Conservation (phyloP, 495 filamentous ascomycete species). For the Schizothecium vesticola region DNA sequence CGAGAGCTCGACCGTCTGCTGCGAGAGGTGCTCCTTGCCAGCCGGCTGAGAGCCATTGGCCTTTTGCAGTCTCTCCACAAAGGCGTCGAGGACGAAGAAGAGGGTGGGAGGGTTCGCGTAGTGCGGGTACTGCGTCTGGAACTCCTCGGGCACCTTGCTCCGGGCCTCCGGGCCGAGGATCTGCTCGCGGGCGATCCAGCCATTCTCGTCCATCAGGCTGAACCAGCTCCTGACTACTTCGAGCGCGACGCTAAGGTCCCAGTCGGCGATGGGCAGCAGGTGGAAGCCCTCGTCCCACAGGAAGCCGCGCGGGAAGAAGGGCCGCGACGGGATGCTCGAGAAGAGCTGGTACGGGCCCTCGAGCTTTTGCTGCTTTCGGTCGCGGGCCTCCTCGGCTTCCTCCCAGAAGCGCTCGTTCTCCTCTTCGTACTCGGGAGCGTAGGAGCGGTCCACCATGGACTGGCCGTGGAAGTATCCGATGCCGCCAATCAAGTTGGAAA, state of each 20-base stretch:
- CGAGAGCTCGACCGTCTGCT: constrained; percentile 35
- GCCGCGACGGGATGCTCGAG: constrained; percentile 85
- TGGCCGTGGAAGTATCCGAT: constrained; percentile 94
- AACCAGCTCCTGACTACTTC: constrained; percentile 96
- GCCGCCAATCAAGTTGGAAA: constrained; percentile 90
- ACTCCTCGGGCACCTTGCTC: constrained; percentile 92
- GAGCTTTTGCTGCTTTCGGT: constrained; percentile 54
- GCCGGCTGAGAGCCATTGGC: constrained; percentile 34
- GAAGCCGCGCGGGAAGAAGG: constrained; percentile 95
- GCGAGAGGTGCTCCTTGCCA: constrained; percentile 29
- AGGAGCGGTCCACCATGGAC: constrained; percentile 80
- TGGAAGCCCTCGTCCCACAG: constrained; percentile 99
- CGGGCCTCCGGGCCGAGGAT: constrained; percentile 92
- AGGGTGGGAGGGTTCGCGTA: constrained; percentile 98
- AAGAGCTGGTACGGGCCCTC: constrained; percentile 89
- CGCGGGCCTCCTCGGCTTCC: constrained; percentile 69
- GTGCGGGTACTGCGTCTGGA: constrained; percentile 94
- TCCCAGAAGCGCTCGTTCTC: constrained; percentile 98
- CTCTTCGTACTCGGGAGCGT: constrained; percentile 86
- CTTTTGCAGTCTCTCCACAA: constrained; percentile 65
- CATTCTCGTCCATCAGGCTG: constrained; percentile 90
- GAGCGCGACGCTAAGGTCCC: constrained; percentile 85
- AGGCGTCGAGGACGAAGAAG: constrained; percentile 78
- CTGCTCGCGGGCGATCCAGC: constrained; percentile 96
- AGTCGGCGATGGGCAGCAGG: constrained; percentile 84